Evolutionary conservation across 73 alveolate species (phyloP).

Genomic region (Paramecium sonneborni): DNA sequence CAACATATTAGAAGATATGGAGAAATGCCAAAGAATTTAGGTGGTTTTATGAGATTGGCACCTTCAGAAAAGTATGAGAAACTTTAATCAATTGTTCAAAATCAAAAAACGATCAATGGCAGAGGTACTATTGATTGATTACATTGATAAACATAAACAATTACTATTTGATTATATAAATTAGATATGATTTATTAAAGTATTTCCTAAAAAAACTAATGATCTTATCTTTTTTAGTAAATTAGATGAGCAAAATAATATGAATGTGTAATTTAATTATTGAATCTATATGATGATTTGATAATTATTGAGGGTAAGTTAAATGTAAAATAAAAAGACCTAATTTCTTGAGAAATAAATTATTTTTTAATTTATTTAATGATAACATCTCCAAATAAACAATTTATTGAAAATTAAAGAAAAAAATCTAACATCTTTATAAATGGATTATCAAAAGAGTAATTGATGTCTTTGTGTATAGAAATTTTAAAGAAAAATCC

Average conservation of each 20-base stretch:
- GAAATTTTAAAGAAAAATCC: neutral
- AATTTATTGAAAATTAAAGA: neutral
- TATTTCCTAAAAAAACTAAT: too few relatives aligned
- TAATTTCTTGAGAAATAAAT: neutral
- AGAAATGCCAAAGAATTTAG: conserved; percentile 76
- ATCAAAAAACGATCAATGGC: neutral
- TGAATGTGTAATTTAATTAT: too few relatives aligned
- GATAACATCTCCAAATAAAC: neutral
- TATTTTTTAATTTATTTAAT: neutral
- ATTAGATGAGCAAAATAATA: too few relatives aligned
- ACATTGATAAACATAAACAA: neutral
- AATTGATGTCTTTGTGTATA: neutral
- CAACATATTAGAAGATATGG: conserved; percentile 86
- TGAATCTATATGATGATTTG: too few relatives aligned
- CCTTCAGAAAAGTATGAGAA: conserved; percentile 44
- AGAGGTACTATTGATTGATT: conserved; percentile 51
- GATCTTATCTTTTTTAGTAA: too few relatives aligned
- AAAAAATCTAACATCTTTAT: neutral
- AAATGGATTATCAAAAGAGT: neutral
- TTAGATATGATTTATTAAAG: too few relatives aligned
- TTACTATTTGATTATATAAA: neutral
- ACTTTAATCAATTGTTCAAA: neutral
- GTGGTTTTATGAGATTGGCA: conserved; percentile 32
- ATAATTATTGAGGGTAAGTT: too few relatives aligned
- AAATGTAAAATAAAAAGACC: too few relatives aligned